These are phyloP conservation scores for Pichia paraexigua DNA, from an alignment of 805 yeast genomes.

Conservation along the genomic window DNA sequence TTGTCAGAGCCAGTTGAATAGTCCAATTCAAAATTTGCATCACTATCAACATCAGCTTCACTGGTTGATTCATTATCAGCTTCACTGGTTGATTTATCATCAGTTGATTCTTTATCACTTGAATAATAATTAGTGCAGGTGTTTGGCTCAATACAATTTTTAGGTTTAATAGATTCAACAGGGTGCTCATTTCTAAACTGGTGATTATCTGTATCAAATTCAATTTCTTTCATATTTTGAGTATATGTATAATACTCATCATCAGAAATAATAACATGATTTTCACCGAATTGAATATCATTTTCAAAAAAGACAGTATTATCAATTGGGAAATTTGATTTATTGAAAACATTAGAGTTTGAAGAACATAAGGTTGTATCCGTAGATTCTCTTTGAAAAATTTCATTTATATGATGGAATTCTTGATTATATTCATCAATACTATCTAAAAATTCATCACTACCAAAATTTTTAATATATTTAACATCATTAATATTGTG, in stretches of 20 bases:
- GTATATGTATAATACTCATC: background rate
- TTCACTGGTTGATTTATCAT: too few relatives aligned
- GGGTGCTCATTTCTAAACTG: too few relatives aligned
- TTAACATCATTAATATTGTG: background rate
- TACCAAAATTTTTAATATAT: background rate
- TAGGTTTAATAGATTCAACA: background rate
- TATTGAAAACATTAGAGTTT: background rate
- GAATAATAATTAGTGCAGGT: background rate
- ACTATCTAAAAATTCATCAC: background rate
- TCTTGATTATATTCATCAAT: background rate
- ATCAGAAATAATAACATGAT: background rate
- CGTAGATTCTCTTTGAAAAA: background rate
- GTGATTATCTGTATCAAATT: background rate
- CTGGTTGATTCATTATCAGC: background rate
- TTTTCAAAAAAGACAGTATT: background rate
- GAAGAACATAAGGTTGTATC: background rate
- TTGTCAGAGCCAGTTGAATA: background rate
- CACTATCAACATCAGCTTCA: background rate
- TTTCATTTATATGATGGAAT: background rate
- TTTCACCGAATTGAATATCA: background rate
- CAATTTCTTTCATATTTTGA: background rate
- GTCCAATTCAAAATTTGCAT: background rate
- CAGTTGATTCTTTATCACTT: background rate
- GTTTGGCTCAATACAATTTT: background rate
- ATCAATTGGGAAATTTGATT: background rate